Base-by-base conservation (phyloP, 139 green algal species). In the Chlorella sorokiniana region DNA sequence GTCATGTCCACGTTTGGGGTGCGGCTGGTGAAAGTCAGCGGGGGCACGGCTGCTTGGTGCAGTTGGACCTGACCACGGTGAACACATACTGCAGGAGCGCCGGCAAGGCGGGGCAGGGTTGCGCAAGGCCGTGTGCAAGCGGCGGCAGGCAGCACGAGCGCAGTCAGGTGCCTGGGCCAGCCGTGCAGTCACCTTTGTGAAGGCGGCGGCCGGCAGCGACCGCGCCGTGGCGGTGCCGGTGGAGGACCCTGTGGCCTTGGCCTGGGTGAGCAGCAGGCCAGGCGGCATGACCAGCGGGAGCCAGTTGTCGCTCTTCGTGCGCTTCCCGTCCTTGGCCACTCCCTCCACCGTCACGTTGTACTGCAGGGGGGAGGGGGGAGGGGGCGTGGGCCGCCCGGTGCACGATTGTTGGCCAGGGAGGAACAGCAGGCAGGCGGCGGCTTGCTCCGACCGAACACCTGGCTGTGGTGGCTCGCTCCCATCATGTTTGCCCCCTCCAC, bases 311-410 rank as follows among this genome's bases (percentile, higher is more conserved):
- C 37, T 27, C 16, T 14, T 22, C 14, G 20, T 52, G 18, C 38
- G 18, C 65, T 72, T 48, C 23, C 65, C 65, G 1, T 25, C 10
- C 65, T 72, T 72, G 37, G 29, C 51, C 9, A 44, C 23, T 25
- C 65, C 65, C 14, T 72, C 65, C 23, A 72, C 65, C 3, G 65
- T 72, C 5, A 77, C 70, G 31, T 77, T 77, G 44, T 77, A 77
- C 42, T 59, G 71, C 42, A 48, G 11, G 44, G 2, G 18, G 16
- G 48, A 11, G 16, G 11, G 11, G 14, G 16, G 16, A n/a, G n/a
- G n/a, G n/a, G n/a, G n/a, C n/a, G n/a, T n/a, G n/a, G n/a, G n/a
- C n/a, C n/a, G n/a, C n/a, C n/a, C n/a, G n/a, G n/a, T n/a, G n/a
- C n/a, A n/a, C n/a, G n/a, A n/a, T n/a, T n/a, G n/a, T n/a, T n/a